Conservation (phyloP, 441 rosid genomes). For the Brassica balearica region DNA sequence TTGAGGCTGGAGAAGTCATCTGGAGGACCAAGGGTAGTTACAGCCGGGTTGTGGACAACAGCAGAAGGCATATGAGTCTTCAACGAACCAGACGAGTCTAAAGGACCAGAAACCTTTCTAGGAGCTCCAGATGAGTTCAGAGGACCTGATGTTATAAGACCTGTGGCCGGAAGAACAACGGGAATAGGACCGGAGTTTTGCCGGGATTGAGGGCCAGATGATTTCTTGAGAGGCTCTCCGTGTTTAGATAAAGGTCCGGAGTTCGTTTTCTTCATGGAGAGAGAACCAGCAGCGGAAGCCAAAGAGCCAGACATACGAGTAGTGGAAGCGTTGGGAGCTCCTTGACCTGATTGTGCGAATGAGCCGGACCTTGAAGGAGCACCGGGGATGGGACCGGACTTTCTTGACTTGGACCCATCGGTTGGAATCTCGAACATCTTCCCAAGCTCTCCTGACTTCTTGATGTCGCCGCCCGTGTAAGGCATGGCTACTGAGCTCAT, state of each 20-base stretch:
- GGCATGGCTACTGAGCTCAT: slow-evolving; percentile 98
- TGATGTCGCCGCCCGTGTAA: slow-evolving; percentile 96
- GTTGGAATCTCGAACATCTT: slow-evolving; percentile 96
- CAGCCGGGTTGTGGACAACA: slow-evolving; percentile 84
- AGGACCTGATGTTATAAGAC: slow-evolving; percentile 94
- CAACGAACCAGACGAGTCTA: slow-evolving; percentile 83
- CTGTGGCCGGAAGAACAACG: slow-evolving; percentile 79
- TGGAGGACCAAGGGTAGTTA: slow-evolving; percentile 80
- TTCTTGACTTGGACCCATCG: slow-evolving; percentile 95
- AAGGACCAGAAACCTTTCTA: slow-evolving; percentile 91
- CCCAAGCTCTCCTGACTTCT: slow-evolving; percentile 95
- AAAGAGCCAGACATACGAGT: slow-evolving; percentile 84
- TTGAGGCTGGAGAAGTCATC: slow-evolving; percentile 79
- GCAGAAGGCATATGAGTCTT: slow-evolving; percentile 68
- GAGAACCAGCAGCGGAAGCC: slow-evolving; percentile 66
- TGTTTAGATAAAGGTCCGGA: slow-evolving; percentile 95
- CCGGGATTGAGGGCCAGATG: slow-evolving; percentile 96
- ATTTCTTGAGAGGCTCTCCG: slow-evolving; percentile 91
- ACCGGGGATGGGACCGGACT: slow-evolving; percentile 90
- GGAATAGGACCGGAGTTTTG: slow-evolving; percentile 95
- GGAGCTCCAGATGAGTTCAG: slow-evolving; percentile 92
- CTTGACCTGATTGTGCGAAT: slow-evolving; percentile 90
- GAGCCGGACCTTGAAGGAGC: slow-evolving; percentile 93
- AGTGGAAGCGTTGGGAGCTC: slow-evolving; percentile 66
- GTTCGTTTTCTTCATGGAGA: slow-evolving; percentile 85